Percentiles rank a stretch among this genome's conserved stretches.
These are phyloP conservation scores for Chlorella sp. DNA, from an alignment of 139 green algal genomes.

Conservation along the genomic window DNA sequence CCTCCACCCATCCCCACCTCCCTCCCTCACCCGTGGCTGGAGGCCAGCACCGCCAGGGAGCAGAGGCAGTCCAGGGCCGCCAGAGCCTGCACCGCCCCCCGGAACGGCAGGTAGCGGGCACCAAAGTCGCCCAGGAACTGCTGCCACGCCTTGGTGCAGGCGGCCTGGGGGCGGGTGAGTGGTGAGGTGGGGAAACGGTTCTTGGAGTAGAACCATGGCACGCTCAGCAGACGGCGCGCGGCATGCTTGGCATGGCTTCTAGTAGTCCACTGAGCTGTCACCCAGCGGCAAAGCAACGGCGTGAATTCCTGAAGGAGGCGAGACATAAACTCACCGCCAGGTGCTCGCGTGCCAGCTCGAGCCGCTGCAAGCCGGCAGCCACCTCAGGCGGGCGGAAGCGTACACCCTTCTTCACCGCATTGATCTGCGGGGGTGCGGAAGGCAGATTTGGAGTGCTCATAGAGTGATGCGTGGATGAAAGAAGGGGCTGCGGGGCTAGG, in stretches of 20 bases:
- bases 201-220: no score
- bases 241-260: no score
- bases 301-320: no score
- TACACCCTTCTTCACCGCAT: slow-evolving; percentile 81
- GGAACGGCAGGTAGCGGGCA: slow-evolving; percentile 59
- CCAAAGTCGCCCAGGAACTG: slow-evolving; percentile 61
- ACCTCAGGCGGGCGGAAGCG: slow-evolving; percentile 79
- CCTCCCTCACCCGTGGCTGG: slow-evolving; percentile 48
- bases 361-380: slow-evolving; percentile 39
- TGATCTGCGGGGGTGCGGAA: slow-evolving; percentile 28
- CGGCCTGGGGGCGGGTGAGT: slow-evolving; percentile 14
- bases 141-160: slow-evolving; percentile 63
- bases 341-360: slow-evolving; percentile 69
- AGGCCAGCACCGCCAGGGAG: slow-evolving; percentile 70
- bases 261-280: no score
- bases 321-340: slow-evolving; percentile 27
- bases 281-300: no score
- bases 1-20: no score
- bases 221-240: no score
- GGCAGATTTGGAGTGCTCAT: background rate
- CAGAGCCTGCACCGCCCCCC: slow-evolving; percentile 67
- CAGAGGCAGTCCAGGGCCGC: slow-evolving; percentile 83
- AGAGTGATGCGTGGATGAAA: no score
- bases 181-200: no score
- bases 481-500: no score